Evolutionary conservation across 257 asterid genomes (phyloP).

Genomic region (Solanum sejunctum): DNA sequence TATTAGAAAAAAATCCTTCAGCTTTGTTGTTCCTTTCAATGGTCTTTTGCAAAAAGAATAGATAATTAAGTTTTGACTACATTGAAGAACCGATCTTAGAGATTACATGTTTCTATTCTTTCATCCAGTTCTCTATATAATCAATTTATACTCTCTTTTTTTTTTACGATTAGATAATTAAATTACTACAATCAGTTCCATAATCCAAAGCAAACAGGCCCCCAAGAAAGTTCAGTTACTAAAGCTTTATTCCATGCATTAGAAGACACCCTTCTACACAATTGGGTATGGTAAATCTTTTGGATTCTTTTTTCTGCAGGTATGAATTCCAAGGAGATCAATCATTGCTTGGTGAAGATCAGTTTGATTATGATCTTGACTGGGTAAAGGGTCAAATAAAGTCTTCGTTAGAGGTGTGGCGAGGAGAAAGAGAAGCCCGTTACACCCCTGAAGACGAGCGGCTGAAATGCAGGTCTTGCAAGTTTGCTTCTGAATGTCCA

Average conservation of each 20-base stretch:
- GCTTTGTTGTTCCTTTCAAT: not conserved
- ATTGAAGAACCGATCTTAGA: not conserved
- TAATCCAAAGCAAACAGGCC: not conserved
- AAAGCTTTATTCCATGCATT: not conserved
- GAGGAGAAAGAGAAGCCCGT: slow-evolving; percentile 55
- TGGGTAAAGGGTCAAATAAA: slow-evolving; percentile 55
- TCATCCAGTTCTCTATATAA: not conserved
- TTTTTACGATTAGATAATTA: not conserved
- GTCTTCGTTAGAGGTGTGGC: slow-evolving; percentile 67
- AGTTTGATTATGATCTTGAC: slow-evolving; percentile 38
- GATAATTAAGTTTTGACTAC: not conserved
- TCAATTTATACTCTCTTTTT: not conserved
- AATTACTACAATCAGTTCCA: not conserved
- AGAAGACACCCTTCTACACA: not conserved
- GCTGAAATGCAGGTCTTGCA: slow-evolving; percentile 80
- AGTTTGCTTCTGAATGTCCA: slow-evolving; percentile 46
- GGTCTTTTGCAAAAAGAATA: not conserved
- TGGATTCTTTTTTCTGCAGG: slow-evolving; percentile 13
- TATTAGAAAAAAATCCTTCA: not conserved
- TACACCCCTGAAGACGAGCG: slow-evolving; percentile 61
- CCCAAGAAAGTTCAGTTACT: not conserved
- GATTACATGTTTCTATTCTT: not conserved
- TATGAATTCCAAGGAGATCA: slow-evolving; percentile 79
- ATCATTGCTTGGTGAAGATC: slow-evolving; percentile 67
- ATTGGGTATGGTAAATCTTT: not conserved